Evolutionary conservation across 257 asterid genomes (phyloP).

Genomic region (Salvia rosmarinus): DNA sequence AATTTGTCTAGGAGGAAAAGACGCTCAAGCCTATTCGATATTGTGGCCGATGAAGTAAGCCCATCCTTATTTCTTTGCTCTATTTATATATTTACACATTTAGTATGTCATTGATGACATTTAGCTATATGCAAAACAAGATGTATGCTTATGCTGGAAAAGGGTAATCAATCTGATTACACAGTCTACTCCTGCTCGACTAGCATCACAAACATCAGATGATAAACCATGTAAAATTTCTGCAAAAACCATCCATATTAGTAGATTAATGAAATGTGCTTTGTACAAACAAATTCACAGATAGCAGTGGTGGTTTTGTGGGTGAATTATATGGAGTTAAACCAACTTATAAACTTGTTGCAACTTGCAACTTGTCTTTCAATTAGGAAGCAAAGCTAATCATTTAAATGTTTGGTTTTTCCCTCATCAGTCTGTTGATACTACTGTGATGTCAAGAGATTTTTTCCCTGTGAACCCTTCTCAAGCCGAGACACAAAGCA

Average conservation of each 20-base stretch:
- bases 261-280: no score
- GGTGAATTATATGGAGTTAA: not conserved
- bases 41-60: constrained; percentile 93
- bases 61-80: constrained; percentile 11
- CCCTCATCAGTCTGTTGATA: constrained; percentile 58
- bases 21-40: constrained; percentile 97
- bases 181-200: not conserved
- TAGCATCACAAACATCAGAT: not conserved
- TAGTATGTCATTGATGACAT: not conserved
- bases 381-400: constrained; percentile 23
- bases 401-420: not conserved
- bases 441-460: constrained; percentile 61
- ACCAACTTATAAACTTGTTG: not conserved
- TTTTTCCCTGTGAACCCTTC: constrained; percentile 56
- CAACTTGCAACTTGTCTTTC: not conserved
- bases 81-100: not conserved
- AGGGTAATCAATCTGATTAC: not conserved
- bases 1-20: constrained; percentile 91
- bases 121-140: constrained; percentile 6
- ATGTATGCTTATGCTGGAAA: not conserved
- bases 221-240: not conserved
- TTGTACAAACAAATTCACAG: not conserved
- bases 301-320: not conserved
- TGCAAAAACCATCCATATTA: not conserved
- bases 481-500: constrained; percentile 58